phyloP scores from a whole-genome alignment of 164 flowering plant genomes.

The Sedum album region DNA sequence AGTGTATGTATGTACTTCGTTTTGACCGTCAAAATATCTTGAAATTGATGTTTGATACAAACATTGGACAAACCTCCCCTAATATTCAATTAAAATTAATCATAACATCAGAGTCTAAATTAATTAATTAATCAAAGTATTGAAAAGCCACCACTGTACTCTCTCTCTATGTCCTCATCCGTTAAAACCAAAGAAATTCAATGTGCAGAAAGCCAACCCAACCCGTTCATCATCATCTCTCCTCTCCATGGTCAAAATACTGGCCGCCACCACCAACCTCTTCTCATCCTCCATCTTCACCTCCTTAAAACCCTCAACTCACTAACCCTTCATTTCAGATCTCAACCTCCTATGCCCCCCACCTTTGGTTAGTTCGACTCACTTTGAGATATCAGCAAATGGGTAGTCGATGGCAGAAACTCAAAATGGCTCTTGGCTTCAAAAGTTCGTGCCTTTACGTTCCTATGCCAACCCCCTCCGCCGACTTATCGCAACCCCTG shows the following conservation, averaged over 20 bases:
- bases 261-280: background rate
- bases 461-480: background rate
- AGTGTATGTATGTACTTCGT: too few species aligned
- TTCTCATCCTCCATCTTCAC: background rate
- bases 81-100: background rate
- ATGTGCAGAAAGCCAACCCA: background rate
- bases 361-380: background rate
- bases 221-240: conserved; percentile 3
- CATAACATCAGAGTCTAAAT: background rate
- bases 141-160: background rate
- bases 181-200: conserved; percentile 4
- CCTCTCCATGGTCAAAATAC: conserved; percentile 6
- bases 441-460: conserved; percentile 18
- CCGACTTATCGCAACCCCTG: conserved; percentile 12
- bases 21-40: background rate
- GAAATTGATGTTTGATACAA: background rate
- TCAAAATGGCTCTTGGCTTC: conserved; percentile 55
- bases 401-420: conserved; percentile 84
- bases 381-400: conserved; percentile 16
- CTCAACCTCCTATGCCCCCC: background rate
- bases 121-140: background rate
- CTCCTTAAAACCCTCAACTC: background rate
- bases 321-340: background rate
- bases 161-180: background rate
- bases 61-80: too few species aligned